Evolutionary conservation across 257 asterid species (phyloP), one percentile per base, ranked within the genome.

Genomic region (Plantago major): DNA sequence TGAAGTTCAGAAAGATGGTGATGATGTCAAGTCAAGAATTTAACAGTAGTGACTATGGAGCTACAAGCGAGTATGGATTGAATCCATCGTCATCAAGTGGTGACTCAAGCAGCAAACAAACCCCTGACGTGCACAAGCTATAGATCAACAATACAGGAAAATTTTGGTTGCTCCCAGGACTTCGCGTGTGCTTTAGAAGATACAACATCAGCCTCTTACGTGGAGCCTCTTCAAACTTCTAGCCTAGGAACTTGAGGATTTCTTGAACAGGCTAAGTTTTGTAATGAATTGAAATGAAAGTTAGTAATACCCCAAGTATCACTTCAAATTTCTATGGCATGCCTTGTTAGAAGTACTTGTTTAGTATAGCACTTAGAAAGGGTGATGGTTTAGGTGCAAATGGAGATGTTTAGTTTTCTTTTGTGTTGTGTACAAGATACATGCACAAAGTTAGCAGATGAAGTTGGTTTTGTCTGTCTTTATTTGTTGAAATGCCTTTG

Each of bases 1-100:
- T 62, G 72, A 88, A 83, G 82, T 92, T 92, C 72, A 81, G 79
- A 74, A 65, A 89, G 67, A 84, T 92, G 95, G 77, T 86, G 9
- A 58, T 86, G 82, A 48, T 28, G 58, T 4, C 85, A 8, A 76
- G 65, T 46, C 71, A 68, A n/a, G 95, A 90, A 13, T 75, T 57
- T 44, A 48, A 68, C 9, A 80, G 86, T 59, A 78, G 87, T 10
- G 95, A 82, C 22, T 80, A 71, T 17, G 97, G 88, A 33, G 78
- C 47, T 5, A 88, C 96, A 1, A 78, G 90, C 38, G 86, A 85
- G 30, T 85, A 74, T 52, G 92, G 86, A 1, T 74, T 73, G 13
- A 69, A 78, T 45, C 81, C 86, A 10, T 84, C 95, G 9, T 57
- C 88, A 14, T 42, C 63, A 12, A 67, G 87, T 13, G 71, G 81